Percentiles rank a stretch among this genome's conserved stretches.
These are phyloP conservation scores for Daedaleopsis sinensis DNA, from an alignment of 768 basidiomycete genomes.

Conservation along the genomic window DNA sequence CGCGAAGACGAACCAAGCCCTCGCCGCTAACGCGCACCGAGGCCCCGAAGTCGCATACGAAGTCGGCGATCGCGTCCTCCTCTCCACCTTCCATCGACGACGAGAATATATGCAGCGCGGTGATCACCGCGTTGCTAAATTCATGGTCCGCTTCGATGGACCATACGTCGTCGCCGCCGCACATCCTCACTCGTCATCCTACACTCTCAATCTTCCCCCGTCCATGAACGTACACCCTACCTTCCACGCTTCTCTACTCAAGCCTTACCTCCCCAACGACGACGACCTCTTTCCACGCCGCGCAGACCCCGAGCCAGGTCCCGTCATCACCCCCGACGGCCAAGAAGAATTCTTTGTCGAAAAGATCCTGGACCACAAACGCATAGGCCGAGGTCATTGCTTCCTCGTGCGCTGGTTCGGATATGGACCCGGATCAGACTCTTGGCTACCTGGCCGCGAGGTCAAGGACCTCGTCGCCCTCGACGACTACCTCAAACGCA, in stretches of 20 bases:
- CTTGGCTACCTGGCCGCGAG: background rate
- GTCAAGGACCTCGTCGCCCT: too few species aligned
- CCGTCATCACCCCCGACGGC: slow-evolving; percentile 9
- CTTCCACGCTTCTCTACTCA: slow-evolving; percentile 18
- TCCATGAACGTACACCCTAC: slow-evolving; percentile 2
- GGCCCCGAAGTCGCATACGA: background rate
- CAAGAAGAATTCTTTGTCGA: slow-evolving; percentile 22
- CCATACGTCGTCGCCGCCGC: background rate
- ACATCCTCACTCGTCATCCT: background rate
- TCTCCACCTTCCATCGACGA: background rate
- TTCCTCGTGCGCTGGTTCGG: slow-evolving; percentile 12
- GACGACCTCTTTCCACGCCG: slow-evolving; percentile 14
- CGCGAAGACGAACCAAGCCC: background rate
- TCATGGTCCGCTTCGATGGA: background rate
- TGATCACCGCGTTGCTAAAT: background rate
- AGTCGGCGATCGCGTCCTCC: background rate
- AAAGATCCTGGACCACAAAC: slow-evolving; percentile 5
- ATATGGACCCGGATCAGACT: slow-evolving; percentile 5
- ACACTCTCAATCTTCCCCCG: background rate
- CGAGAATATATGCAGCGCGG: background rate
- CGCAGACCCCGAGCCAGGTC: slow-evolving; percentile 3
- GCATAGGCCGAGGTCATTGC: slow-evolving; percentile 2
- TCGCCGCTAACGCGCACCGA: background rate
- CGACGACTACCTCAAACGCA: too few species aligned
- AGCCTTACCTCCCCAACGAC: slow-evolving; percentile 3